Percentiles rank a stretch among this genome's conserved stretches.
These are phyloP conservation scores for Kwoniella shandongensis DNA, from an alignment of 768 basidiomycete genomes.

Conservation along the genomic window DNA sequence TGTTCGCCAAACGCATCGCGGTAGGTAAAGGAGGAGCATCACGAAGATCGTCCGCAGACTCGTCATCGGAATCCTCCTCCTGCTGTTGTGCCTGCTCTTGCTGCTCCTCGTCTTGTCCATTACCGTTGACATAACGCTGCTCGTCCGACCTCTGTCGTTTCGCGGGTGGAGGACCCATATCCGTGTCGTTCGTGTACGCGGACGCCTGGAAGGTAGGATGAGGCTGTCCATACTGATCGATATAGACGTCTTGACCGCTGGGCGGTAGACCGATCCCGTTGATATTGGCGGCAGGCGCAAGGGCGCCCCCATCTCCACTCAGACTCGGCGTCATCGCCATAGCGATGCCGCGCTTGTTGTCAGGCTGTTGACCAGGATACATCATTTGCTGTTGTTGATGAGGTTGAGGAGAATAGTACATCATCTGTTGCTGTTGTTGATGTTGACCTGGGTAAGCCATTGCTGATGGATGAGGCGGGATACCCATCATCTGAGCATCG, in stretches of 20 bases:
- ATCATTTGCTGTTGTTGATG: slow-evolving; percentile 5
- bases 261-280: slow-evolving; percentile 35
- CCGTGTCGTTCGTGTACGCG: slow-evolving; percentile 14
- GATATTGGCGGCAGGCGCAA: slow-evolving; percentile 40
- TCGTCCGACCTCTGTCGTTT: slow-evolving; percentile 34
- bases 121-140: slow-evolving; percentile 17
- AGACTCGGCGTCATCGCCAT: slow-evolving; percentile 25
- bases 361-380: slow-evolving; percentile 10
- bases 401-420: slow-evolving; percentile 26
- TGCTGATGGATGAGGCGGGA: slow-evolving; percentile 31
- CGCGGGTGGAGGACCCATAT: slow-evolving; percentile 30
- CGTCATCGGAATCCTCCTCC: slow-evolving; percentile 37
- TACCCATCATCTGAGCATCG: slow-evolving; percentile 31
- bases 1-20: slow-evolving; percentile 42
- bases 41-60: slow-evolving; percentile 31
- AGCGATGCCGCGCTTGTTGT: slow-evolving; percentile 13
- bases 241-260: slow-evolving; percentile 35
- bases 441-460: slow-evolving; percentile 53
- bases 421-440: slow-evolving; percentile 13
- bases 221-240: slow-evolving; percentile 50
- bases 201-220: slow-evolving; percentile 22
- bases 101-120: slow-evolving; percentile 3
- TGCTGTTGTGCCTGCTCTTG: slow-evolving; percentile 19
- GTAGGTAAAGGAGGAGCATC: slow-evolving; percentile 34
- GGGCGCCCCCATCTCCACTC: slow-evolving; percentile 14